phyloP scores from a whole-genome alignment of 73 alveolate species.

The Halteria grandinella region DNA sequence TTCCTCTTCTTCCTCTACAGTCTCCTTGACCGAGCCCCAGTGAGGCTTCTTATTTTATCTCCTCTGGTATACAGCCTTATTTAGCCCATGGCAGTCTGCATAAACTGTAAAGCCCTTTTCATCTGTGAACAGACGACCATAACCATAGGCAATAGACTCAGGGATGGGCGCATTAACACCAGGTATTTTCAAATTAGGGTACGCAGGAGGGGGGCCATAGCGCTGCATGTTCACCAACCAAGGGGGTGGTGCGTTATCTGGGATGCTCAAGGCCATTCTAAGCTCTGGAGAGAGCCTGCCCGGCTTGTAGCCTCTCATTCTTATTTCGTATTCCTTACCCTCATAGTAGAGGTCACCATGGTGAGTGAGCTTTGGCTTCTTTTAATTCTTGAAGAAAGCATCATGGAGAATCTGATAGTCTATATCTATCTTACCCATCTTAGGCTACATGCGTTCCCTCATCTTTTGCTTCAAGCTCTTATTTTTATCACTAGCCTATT shows the following conservation, averaged over 20 bases:
- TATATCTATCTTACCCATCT: constrained; percentile 97
- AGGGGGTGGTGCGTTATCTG: constrained; percentile 97
- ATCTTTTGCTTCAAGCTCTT: constrained; percentile 92
- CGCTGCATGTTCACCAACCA: constrained; percentile 98
- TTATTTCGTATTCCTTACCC: constrained; percentile 96
- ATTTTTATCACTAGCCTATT: constrained; percentile 86
- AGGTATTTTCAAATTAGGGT: constrained; percentile 97
- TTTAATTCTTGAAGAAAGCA: constrained; percentile 97
- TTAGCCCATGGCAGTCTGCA: constrained; percentile 70
- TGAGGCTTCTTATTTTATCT: constrained; percentile 54
- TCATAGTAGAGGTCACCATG: constrained; percentile 98
- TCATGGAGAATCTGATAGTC: constrained; percentile 98
- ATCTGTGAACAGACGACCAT: constrained; percentile 58
- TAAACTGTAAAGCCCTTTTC: constrained; percentile 72
- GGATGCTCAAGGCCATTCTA: constrained; percentile 96
- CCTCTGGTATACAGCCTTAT: constrained; percentile 53
- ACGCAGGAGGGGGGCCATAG: constrained; percentile 99
- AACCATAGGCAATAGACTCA: constrained; percentile 64
- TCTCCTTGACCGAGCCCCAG: constrained; percentile 68
- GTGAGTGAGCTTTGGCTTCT: constrained; percentile 91
- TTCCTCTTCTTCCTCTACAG: constrained; percentile 62
- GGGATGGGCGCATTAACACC: constrained; percentile 92
- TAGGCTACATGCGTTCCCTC: constrained; percentile 98
- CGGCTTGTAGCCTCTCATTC: constrained; percentile 94
- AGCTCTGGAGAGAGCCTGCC: constrained; percentile 95